A percentile compares a stretch with the other conserved stretches of the same genome.
Evolutionary conservation across 2,329 filamentous ascomycete genomes (phyloP).

Genomic region (Colletotrichum caudatum): DNA sequence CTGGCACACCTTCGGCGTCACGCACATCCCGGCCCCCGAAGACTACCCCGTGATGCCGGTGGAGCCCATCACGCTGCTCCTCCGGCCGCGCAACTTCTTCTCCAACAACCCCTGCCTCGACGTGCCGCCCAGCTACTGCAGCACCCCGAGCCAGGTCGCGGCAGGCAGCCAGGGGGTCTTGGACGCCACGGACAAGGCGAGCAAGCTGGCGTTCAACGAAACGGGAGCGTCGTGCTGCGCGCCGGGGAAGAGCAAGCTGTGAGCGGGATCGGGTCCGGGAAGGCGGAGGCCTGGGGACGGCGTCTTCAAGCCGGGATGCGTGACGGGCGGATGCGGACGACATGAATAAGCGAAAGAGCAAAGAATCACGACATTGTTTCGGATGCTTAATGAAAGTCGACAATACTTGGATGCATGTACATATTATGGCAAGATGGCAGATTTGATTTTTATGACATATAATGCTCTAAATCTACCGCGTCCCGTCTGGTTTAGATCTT

Average conservation of each 20-base stretch:
- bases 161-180: constrained; percentile 56
- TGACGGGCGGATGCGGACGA: not conserved
- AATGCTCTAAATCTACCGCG: not conserved
- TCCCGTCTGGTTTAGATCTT: not conserved
- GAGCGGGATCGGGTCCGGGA: not conserved
- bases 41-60: constrained; percentile 94
- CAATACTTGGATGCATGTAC: not conserved
- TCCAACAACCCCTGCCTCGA: constrained; percentile 82
- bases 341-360: too few species aligned
- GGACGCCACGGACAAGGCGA: constrained; percentile 62
- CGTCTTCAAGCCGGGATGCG: not conserved
- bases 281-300: not conserved
- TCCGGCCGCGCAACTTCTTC: constrained; percentile 88
- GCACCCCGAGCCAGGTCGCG: constrained; percentile 77
- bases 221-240: constrained; percentile 23
- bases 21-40: constrained; percentile 89
- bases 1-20: constrained; percentile 94
- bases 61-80: constrained; percentile 83
- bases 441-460: not conserved
- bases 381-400: too few species aligned
- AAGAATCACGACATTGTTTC: not conserved
- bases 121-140: constrained; percentile 80
- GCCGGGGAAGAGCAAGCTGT: constrained; percentile 37
- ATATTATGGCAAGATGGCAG: not conserved
- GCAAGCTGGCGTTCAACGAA: constrained; percentile 50